A percentile compares a stretch with the other conserved stretches of the same genome.
These are phyloP conservation scores for Amanita fuliginea DNA, from an alignment of 768 basidiomycete species.

Conservation along the genomic window DNA sequence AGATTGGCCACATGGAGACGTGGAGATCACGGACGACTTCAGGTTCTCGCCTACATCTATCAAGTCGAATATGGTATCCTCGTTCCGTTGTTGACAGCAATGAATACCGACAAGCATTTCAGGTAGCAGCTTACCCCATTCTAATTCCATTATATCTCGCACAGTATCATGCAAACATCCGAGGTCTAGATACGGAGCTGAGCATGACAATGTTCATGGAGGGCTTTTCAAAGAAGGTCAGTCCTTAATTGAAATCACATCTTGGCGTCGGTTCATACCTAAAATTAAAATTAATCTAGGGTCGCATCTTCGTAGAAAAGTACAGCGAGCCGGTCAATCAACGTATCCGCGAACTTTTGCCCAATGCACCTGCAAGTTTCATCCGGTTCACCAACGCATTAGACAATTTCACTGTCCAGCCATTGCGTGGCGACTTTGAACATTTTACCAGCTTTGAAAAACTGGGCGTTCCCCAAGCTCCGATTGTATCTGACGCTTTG, in stretches of 20 bases:
- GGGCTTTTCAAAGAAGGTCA: slow-evolving; percentile 19
- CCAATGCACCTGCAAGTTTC: slow-evolving; percentile 4
- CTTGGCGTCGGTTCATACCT: not conserved
- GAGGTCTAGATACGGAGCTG: slow-evolving; percentile 4
- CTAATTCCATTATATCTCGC: slow-evolving; percentile 54
- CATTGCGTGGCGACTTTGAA: not conserved
- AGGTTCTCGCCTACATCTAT: slow-evolving; percentile 33
- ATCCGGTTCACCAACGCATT: slow-evolving; percentile 2
- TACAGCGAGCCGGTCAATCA: not conserved
- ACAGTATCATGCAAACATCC: slow-evolving; percentile 27
- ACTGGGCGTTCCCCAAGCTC: not conserved
- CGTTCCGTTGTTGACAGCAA: not conserved
- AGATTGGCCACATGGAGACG: slow-evolving; percentile 22
- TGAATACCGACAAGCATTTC: not conserved
- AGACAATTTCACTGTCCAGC: slow-evolving; percentile 1
- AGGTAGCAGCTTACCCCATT: slow-evolving; percentile 53
- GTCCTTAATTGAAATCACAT: slow-evolving; percentile 1
- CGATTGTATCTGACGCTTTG: not conserved
- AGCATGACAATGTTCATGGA: slow-evolving; percentile 20
- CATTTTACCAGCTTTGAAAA: slow-evolving; percentile 1
- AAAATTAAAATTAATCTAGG: slow-evolving; percentile 7
- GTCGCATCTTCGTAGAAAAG: slow-evolving; percentile 13
- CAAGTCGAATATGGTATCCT: slow-evolving; percentile 27
- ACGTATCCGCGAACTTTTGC: slow-evolving; percentile 5
- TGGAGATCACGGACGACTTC: slow-evolving; percentile 24